Conservation (phyloP, 2,329 filamentous ascomycete species). For the Ceratocystis papillata region DNA sequence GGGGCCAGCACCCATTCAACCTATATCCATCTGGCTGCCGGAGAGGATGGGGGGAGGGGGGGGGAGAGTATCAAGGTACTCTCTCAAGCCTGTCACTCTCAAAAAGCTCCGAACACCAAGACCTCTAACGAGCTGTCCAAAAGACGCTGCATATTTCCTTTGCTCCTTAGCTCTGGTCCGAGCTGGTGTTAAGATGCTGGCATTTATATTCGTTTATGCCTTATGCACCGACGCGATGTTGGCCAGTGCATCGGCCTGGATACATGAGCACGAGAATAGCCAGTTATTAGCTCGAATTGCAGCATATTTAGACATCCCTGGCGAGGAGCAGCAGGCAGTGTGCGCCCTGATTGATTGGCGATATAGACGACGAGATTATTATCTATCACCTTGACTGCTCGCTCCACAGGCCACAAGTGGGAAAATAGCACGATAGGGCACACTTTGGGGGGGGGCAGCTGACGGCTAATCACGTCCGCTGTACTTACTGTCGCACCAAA, state of each 20-base stretch:
- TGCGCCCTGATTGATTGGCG: no score
- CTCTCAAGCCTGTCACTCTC: no score
- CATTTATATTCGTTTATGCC: not conserved
- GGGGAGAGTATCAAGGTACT: no score
- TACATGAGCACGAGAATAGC: not conserved
- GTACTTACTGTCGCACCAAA: not conserved
- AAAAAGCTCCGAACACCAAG: not conserved
- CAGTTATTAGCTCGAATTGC: not conserved
- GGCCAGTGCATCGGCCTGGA: not conserved
- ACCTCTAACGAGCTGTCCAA: not conserved
- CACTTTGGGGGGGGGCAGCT: not conserved
- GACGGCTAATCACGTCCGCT: not conserved
- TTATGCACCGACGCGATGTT: not conserved
- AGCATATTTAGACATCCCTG: no score
- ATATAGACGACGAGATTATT: no score
- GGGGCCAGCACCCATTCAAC: no score
- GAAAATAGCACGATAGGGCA: no score
- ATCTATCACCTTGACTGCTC: no score
- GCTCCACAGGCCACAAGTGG: no score
- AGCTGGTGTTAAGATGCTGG: not conserved
- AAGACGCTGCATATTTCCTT: not conserved
- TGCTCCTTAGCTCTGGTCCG: not conserved
- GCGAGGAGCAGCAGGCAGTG: no score
- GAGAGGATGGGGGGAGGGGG: no score
- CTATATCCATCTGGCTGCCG: no score